A percentile compares a stretch with the other conserved stretches of the same genome.
Evolutionary conservation across 208 protist genomes (phyloP).

Genomic region (Strigomonas galati): DNA sequence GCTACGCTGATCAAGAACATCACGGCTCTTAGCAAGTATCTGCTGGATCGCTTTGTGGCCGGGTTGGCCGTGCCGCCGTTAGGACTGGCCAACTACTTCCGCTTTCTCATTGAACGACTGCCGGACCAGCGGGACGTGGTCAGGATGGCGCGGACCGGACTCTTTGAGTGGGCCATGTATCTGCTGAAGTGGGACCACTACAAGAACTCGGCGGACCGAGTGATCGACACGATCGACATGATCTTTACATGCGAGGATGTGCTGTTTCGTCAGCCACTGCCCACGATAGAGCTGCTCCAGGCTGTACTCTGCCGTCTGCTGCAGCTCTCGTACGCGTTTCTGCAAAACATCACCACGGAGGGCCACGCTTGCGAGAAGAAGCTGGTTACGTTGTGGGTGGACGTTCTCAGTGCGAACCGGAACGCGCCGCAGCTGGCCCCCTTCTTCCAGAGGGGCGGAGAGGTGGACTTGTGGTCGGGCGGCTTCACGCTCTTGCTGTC

Average conservation of each 20-base stretch:
- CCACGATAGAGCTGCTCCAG: conserved; percentile 39
- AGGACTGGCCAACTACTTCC: conserved; percentile 36
- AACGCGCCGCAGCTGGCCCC: conserved; percentile 8
- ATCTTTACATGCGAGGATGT: conserved; percentile 31
- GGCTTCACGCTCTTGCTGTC: background rate
- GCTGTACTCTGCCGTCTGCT: conserved; percentile 35
- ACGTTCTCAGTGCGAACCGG: conserved; percentile 27
- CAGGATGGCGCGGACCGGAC: conserved; percentile 24
- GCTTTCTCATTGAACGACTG: conserved; percentile 30
- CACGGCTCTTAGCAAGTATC: conserved; percentile 46
- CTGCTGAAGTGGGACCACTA: conserved; percentile 40
- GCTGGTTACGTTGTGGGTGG: conserved; percentile 38
- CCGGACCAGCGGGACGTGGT: conserved; percentile 24
- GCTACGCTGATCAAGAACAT: conserved; percentile 37
- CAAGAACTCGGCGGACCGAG: conserved; percentile 28
- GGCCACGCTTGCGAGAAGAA: conserved; percentile 17
- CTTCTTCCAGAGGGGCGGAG: conserved; percentile 14
- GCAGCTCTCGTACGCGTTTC: conserved; percentile 37
- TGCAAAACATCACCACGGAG: conserved; percentile 15
- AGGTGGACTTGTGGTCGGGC: background rate
- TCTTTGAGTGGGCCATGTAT: conserved; percentile 71
- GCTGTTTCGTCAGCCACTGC: conserved; percentile 47
- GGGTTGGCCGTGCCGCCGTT: conserved; percentile 43
- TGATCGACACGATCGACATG: conserved; percentile 37
- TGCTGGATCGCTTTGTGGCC: conserved; percentile 50